Evolutionary conservation across 2,329 filamentous ascomycete genomes (phyloP), one percentile per base, ranked within the genome.

Genomic region (Aureobasidium mangrovei): DNA sequence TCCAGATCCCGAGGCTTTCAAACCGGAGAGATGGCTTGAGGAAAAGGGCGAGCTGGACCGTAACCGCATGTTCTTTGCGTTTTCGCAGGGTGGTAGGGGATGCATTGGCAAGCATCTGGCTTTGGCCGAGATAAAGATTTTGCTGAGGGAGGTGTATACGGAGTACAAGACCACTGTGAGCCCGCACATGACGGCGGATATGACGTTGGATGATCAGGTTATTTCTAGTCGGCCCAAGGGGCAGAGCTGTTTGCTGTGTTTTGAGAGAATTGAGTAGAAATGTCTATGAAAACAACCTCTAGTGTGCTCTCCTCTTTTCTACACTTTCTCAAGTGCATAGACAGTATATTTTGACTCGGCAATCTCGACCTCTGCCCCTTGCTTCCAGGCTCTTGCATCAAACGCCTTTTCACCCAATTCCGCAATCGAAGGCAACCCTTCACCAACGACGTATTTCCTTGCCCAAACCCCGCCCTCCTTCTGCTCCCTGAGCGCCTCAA

Each of bases 21-120:
- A 62, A 12, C 77, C 77, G 0, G 74, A 77, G 49, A 65, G 77
- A 46, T 80, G 77, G 77, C 55, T 73, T 1, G 59, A 70, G 4
- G 59, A 65, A 7, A 44, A 57, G 10, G 59, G 57, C 10, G 48
- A 54, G n/a, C 26, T 54, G 9, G 66, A 70, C 8, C 74, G 81
- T 55, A 79, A 79, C 18, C 53, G 57, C 7, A 46, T 58, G 49
- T 54, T 58, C 40, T 58, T 58, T 47, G 55, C 57, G 12, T 58
- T 58, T 41, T 54, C 54, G 9, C 54, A 56, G 3, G 57, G 57
- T 10, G 51, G 54, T 1, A 47, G 57, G 18, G 57, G 57, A 3
- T 58, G 57, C 36, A 53, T 58, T 44, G 57, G 57, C 1, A 54
- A 54, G 24, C 52, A 58, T 45, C 38, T 58, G 24, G 57, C 57